phyloP scores from a whole-genome alignment of 2,329 filamentous ascomycete genomes.

The Neonectria ditissima region DNA sequence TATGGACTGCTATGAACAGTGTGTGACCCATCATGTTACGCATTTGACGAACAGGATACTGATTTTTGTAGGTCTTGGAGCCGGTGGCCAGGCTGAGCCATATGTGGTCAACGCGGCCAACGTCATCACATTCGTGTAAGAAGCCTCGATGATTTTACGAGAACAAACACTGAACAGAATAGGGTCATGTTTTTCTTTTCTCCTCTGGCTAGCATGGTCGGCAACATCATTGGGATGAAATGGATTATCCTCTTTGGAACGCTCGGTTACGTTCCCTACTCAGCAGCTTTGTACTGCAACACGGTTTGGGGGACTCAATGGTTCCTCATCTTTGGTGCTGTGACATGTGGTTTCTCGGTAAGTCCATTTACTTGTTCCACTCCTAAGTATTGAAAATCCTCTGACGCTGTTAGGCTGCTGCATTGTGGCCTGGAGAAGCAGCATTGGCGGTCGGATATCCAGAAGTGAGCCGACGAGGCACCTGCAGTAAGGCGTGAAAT shows the following conservation, averaged over 20 bases:
- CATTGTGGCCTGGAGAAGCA: neutral
- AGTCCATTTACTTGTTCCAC: neutral
- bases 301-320: neutral
- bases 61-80: neutral
- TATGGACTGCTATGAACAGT: neutral
- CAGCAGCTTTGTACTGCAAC: neutral
- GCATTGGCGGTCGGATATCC: neutral
- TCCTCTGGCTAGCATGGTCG: conserved; percentile 3
- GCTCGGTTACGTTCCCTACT: conserved; percentile 13
- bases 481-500: neutral
- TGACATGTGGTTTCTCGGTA: neutral
- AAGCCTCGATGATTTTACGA: neutral
- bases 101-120: neutral
- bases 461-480: neutral
- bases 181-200: neutral
- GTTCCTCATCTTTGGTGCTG: neutral
- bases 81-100: neutral
- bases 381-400: neutral
- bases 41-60: neutral
- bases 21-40: neutral
- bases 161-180: too few species aligned
- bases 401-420: neutral
- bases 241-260: conserved; percentile 16
- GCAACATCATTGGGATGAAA: conserved; percentile 8
- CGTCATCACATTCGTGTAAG: neutral